Base-by-base conservation (phyloP, 345 rosid genomes). In the Cardamine chenopodiifolia region DNA sequence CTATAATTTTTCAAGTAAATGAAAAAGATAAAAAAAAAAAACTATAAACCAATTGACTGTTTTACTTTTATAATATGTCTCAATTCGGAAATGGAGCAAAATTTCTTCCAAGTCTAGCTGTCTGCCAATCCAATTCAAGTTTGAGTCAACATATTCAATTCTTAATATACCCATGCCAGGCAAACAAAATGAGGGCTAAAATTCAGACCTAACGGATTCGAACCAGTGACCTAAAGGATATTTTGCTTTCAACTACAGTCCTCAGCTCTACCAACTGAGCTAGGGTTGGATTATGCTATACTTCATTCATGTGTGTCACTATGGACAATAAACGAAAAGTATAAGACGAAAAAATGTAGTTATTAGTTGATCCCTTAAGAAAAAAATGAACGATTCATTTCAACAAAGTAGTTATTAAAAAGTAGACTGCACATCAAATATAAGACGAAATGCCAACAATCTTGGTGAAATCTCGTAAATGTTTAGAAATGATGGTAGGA, bases 201-300 rank as follows among this genome's bases (percentile, higher is more conserved):
- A 17, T 14, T 84, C 86, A 78, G 83, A 79, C 85, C 86, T 88
- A 79, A 82, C 84, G 87, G 81, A 86, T 81, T 86, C 86, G 88
- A 86, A 83, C 85, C 81, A 68, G 83, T 80, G 88, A 86, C 86
- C 86, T 83, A n/a, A 86, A 85, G 86, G 78, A 79, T 81, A 18
- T 58, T 53, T 45, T 60, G 70, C 62, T 9, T 39, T 80, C n/a
- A 0, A 86, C 92, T 91, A 93, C 92, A 89, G 96, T 91, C 94
- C 94, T 91, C 98, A 89, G 90, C 97, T 86, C 93, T 93, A 52
- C 92, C 97, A 93, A 86, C 93, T 89, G 86, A 93, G 97, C 96
- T 86, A 90, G 89, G 88, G 89, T 85, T 90, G 91, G 91, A 64
- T 64, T 58, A 4, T 56, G 45, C 8, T 48, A 10, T 28, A 28